phyloP scores from a whole-genome alignment of 306 rosid species.

The Ceratonia siliqua region DNA sequence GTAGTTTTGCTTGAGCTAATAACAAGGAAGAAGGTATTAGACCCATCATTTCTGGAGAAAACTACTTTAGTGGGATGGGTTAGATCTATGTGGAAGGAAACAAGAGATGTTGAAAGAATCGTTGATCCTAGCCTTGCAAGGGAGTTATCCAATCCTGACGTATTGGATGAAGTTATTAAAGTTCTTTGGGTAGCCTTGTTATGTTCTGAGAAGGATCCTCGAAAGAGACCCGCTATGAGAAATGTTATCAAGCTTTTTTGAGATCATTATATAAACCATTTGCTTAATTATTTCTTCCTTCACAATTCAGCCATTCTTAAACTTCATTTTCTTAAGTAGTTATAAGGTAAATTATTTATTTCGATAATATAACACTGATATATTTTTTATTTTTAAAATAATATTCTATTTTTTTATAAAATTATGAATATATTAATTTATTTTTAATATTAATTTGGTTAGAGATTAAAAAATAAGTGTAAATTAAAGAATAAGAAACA shows the following conservation, averaged over 20 bases:
- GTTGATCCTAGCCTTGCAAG: slow-evolving; percentile 48
- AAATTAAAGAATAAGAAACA: too few species aligned
- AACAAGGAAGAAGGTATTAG: slow-evolving; percentile 57
- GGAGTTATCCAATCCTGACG: slow-evolving; percentile 33
- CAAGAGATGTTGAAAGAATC: slow-evolving; percentile 36
- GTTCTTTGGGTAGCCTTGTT: slow-evolving; percentile 51
- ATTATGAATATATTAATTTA: too few species aligned
- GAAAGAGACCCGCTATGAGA: slow-evolving; percentile 55
- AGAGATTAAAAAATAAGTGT: too few species aligned
- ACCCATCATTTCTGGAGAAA: slow-evolving; percentile 40
- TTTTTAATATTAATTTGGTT: too few species aligned
- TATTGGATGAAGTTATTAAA: slow-evolving; percentile 39
- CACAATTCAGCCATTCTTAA: too few species aligned
- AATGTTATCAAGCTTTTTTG: slow-evolving; percentile 31
- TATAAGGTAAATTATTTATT: too few species aligned
- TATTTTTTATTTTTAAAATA: too few species aligned
- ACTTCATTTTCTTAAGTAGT: too few species aligned
- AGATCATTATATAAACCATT: background rate
- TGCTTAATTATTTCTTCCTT: background rate
- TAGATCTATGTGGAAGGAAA: slow-evolving; percentile 42
- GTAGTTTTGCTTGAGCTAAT: slow-evolving; percentile 69
- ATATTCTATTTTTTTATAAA: too few species aligned
- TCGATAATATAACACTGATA: too few species aligned
- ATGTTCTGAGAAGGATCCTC: slow-evolving; percentile 51
- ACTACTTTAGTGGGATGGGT: slow-evolving; percentile 50